These are phyloP conservation scores for Isatis tinctoria DNA, from an alignment of 345 rosid species.

Conservation along the genomic window DNA sequence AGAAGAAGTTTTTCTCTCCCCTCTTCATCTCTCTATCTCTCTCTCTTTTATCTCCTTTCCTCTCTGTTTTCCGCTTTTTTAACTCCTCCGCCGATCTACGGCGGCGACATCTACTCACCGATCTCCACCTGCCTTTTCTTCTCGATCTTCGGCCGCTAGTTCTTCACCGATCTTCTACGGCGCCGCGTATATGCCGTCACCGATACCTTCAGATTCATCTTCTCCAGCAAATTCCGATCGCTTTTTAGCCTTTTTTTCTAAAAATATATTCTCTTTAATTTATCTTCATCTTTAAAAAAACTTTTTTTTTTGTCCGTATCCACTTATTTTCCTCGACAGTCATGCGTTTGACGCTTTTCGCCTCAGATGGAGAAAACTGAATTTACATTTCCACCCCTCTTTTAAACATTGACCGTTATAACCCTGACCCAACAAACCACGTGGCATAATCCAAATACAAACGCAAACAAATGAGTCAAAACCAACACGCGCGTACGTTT, in stretches of 20 bases:
- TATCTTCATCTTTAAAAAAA: neutral
- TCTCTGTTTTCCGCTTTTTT: neutral
- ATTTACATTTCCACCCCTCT: slow-evolving; percentile 17
- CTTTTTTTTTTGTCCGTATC: slow-evolving; percentile 10
- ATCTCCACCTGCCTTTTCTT: neutral
- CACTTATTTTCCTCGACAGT: neutral
- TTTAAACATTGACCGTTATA: neutral
- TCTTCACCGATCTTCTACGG: neutral
- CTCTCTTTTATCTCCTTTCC: neutral
- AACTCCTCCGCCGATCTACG: neutral
- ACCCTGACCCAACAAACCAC: slow-evolving; percentile 29
- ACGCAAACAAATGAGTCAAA: slow-evolving; percentile 38
- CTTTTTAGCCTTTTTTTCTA: neutral
- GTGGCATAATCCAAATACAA: slow-evolving; percentile 1
- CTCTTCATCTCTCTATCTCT: neutral
- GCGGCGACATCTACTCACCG: neutral
- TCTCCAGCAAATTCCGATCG: neutral
- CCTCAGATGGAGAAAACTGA: neutral
- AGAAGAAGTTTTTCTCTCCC: too few species aligned
- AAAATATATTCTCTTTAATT: neutral
- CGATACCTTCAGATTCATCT: neutral
- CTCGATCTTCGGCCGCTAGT: neutral
- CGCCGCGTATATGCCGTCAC: neutral
- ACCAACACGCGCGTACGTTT: slow-evolving; percentile 29
- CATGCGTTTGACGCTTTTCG: slow-evolving; percentile 31